Percentiles rank a stretch among this genome's conserved stretches.
phyloP scores from a whole-genome alignment of 192 early-diverging fungal species.

The Physocladia obscura region DNA sequence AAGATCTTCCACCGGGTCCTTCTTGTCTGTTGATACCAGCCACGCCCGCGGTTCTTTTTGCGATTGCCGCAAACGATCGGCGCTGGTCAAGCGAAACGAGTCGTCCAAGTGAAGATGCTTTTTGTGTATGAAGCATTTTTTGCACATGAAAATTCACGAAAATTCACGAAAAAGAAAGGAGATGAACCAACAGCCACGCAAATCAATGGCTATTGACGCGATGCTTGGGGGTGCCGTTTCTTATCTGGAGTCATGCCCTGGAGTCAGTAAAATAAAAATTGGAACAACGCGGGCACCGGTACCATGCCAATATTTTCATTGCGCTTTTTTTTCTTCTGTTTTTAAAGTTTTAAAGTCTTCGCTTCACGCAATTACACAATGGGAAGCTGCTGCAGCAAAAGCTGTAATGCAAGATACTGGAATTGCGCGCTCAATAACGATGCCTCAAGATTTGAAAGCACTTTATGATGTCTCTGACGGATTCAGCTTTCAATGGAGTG shows the following conservation, averaged over 20 bases:
- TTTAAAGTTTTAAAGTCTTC: neutral
- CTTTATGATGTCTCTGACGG: slow-evolving; percentile 22
- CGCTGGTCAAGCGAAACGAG: too few species aligned
- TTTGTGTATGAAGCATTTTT: too few species aligned
- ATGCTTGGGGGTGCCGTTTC: slow-evolving; percentile 23
- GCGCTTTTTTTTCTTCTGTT: too few species aligned
- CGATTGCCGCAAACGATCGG: neutral
- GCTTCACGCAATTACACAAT: neutral
- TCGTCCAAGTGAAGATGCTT: too few species aligned
- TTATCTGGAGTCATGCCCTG: slow-evolving; percentile 33
- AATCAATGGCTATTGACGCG: slow-evolving; percentile 15
- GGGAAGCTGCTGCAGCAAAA: slow-evolving; percentile 10
- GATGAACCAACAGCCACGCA: too few species aligned
- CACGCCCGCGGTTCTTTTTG: neutral
- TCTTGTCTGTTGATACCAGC: slow-evolving; percentile 25
- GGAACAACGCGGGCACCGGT: slow-evolving; percentile 13
- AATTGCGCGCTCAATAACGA: neutral
- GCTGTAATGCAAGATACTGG: neutral
- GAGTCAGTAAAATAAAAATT: slow-evolving; percentile 12
- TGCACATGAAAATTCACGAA: neutral
- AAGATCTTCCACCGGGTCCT: slow-evolving; percentile 48
- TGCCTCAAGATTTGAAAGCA: slow-evolving; percentile 20
- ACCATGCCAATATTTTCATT: too few species aligned
- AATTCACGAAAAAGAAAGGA: neutral
- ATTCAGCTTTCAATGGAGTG: slow-evolving; percentile 19